Base-by-base conservation (phyloP, 768 basidiomycete genomes). In the Amyloporia xantha region DNA sequence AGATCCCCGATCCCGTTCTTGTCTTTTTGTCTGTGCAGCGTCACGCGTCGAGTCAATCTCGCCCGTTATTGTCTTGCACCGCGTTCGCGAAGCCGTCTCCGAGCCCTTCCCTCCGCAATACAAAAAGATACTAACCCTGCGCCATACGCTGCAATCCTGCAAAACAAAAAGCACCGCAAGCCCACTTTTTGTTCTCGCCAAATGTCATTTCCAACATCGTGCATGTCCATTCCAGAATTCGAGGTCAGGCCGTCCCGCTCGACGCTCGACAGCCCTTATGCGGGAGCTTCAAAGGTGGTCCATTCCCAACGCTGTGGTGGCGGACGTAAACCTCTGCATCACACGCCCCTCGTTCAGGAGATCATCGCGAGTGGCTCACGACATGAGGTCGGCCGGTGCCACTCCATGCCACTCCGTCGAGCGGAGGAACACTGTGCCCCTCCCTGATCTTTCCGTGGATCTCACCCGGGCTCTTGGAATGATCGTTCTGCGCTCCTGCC, bases 1-100 rank as follows among this genome's bases (percentile, higher is more conserved):
- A 51, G 55, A 52, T 55, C 47, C 40, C 44, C 49, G 55, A 59
- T 56, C 19, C 37, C 26, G 37, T 48, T 48, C 53, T 53, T 54
- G 54, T 54, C 57, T 56, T 59, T 59, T 59, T 59, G 57, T 59
- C 37, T 59, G 41, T 28, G 19, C n/a, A n/a, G 17, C 39, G 47
- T 50, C 53, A 53, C 54, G 54, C 57, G 51, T 50, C 51, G 42
- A 37, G 48, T 35, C 53, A 52, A 47, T 40, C 15, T 38, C 44
- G 27, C n/a, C 47, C 17, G 30, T 41, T 59, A 56, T 59, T 59
- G 58, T 59, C 58, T 59, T 41, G 49, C 27, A n/a, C n/a, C 23
- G 20, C 42, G 49, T 54, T 54, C 56, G 54, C 49, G 56, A 54
- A 58, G 46, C 44, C 43, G 39, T 40, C 38, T 42, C 17, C 40